These are phyloP conservation scores for Yarrowia sp. DNA, from an alignment of 805 yeast genomes.

Conservation along the genomic window DNA sequence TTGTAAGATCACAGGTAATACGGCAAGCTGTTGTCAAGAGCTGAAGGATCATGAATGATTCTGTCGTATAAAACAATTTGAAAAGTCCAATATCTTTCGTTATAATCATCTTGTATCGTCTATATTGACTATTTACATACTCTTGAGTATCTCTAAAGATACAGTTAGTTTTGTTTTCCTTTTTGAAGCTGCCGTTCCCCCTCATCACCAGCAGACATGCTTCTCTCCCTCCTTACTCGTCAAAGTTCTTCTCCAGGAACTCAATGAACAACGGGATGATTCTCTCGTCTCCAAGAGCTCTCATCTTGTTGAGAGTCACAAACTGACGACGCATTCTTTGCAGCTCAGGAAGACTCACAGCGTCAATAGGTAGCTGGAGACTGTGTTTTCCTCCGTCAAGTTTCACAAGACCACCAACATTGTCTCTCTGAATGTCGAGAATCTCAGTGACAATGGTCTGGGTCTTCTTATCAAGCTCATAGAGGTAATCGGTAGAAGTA, in stretches of 20 bases:
- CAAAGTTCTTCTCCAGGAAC: conserved; percentile 70
- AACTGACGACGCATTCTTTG: conserved; percentile 86
- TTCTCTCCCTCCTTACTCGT: conserved; percentile 40
- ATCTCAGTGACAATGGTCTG: conserved; percentile 67
- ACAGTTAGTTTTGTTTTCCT: no score
- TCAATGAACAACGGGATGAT: conserved; percentile 79
- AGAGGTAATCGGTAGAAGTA: conserved; percentile 73
- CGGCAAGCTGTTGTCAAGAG: no score
- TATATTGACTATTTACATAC: no score
- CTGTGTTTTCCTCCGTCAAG: conserved; percentile 53
- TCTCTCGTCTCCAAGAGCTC: conserved; percentile 72
- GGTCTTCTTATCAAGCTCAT: conserved; percentile 76
- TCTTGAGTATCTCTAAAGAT: no score
- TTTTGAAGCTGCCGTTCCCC: no score
- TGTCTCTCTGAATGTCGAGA: conserved; percentile 65
- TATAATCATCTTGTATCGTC: no score
- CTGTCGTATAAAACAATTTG: no score
- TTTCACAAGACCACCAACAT: conserved; percentile 49
- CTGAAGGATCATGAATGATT: no score
- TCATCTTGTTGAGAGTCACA: conserved; percentile 78
- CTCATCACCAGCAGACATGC: no score
- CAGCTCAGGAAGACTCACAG: conserved; percentile 74
- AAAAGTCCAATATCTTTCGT: no score
- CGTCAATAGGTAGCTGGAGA: conserved; percentile 67
- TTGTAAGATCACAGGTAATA: no score